Conservation (phyloP, 2,329 filamentous ascomycete species). For the Fusarium tricinctum region DNA sequence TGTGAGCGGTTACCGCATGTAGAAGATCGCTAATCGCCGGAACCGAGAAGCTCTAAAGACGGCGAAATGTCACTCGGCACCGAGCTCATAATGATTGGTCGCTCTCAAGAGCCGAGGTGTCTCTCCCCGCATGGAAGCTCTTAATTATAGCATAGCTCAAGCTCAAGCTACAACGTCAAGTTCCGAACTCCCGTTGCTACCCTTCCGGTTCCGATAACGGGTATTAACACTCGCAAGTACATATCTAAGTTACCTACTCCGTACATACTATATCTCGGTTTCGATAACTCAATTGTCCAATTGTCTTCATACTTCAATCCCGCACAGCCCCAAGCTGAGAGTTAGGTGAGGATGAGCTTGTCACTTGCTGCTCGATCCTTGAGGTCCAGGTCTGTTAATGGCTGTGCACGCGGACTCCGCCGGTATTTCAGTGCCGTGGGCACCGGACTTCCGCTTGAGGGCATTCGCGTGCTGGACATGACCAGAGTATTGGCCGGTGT, state of each 20-base stretch:
- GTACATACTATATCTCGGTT: background rate
- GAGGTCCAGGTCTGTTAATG: constrained; percentile 36
- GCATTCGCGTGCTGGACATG: constrained; percentile 94
- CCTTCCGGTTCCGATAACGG: constrained; percentile 34
- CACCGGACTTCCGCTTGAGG: constrained; percentile 76
- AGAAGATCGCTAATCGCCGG: constrained; percentile 17
- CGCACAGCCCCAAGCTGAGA: background rate
- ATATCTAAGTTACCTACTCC: background rate
- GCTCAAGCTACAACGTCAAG: constrained; percentile 23
- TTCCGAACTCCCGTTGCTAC: constrained; percentile 7
- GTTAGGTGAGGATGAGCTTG: constrained; percentile 35
- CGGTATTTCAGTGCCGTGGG: constrained; percentile 51
- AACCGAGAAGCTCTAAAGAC: constrained; percentile 26
- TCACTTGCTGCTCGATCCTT: constrained; percentile 38
- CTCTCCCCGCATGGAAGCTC: constrained; percentile 29
- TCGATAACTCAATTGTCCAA: background rate
- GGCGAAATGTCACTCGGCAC: constrained; percentile 38
- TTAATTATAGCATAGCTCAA: background rate
- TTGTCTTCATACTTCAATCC: background rate
- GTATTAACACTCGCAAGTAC: constrained; percentile 17
- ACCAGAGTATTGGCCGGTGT: constrained; percentile 95
- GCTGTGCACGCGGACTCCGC: constrained; percentile 43
- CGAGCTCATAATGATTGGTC: constrained; percentile 30
- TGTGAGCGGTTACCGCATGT: constrained; percentile 3
- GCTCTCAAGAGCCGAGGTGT: constrained; percentile 29